A percentile compares a stretch with the other conserved stretches of the same genome.
These are phyloP conservation scores for Corchorus olitorius DNA, from an alignment of 345 rosid species.

Conservation along the genomic window DNA sequence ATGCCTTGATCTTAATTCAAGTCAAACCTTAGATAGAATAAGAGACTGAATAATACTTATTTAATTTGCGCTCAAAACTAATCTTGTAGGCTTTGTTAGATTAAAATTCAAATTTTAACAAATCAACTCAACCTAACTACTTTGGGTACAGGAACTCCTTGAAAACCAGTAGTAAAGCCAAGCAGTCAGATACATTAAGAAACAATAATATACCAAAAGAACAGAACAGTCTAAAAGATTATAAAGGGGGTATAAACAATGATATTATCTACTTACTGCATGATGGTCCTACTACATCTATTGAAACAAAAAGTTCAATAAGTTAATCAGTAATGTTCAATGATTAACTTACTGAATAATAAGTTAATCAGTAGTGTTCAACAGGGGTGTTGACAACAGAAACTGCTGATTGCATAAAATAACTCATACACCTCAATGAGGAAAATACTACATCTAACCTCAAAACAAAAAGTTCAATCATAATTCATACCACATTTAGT, in stretches of 20 bases:
- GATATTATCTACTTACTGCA: neutral
- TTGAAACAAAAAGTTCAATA: neutral
- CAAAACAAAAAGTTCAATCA: constrained; percentile 4
- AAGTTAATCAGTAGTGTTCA: neutral
- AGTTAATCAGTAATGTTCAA: neutral
- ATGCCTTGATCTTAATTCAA: neutral
- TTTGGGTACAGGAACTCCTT: neutral
- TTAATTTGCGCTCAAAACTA: neutral
- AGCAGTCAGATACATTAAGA: neutral
- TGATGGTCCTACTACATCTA: neutral
- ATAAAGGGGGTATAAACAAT: neutral
- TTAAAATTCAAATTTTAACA: neutral
- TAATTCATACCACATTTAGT: constrained; percentile 13
- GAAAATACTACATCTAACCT: neutral
- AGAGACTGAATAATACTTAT: neutral
- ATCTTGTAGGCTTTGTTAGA: neutral
- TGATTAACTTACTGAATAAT: neutral
- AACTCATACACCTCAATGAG: neutral
- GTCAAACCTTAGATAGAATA: neutral
- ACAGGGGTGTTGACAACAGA: neutral
- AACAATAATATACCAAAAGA: neutral
- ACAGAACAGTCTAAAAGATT: neutral
- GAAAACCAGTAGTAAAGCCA: neutral
- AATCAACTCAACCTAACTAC: neutral
- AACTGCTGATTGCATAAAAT: neutral